Base-by-base conservation (phyloP, 768 basidiomycete species). In the Pulveroboletus frians region DNA sequence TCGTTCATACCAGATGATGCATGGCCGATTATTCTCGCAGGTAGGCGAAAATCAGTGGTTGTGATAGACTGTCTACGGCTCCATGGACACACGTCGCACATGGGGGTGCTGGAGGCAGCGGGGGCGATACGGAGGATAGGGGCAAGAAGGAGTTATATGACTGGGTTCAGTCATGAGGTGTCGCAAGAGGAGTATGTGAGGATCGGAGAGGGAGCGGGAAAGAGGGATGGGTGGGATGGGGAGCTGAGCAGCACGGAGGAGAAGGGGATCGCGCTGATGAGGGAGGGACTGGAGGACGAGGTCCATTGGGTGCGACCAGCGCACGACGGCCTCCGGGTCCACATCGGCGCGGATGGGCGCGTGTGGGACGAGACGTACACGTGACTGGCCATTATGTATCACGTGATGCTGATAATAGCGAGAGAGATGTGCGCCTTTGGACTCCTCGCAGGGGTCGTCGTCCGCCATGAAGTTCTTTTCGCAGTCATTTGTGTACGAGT, bases 11-110 rank as follows among this genome's bases (percentile, higher is more conserved):
- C 92, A 2, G 79, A 85, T 8, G 74, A 79, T 31, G 77, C 81
- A 35, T 90, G 87, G 87, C 59, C 65, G 17, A 57, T 81, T 43
- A 67, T 84, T 44, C 54, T 64, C 30, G 56, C 52, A 13, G 57
- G 53, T 4, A 43, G 49, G 27, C 54, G 49, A 20, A 66, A 65
- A 45, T 73, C 83, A 2, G 75, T 88, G 21, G 73, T 87, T 51
- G 78, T 92, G 42, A 72, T 92, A 34, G 92, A 95, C 65, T 88
- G 88, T 55, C 71, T 95, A 30, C 75, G 80, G 44, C 73, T 89
- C 3, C 60, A 65, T 7, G 62, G 75, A 3, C 88, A 91, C 62
- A 78, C 73, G n/a, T 92, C 89, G 8, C 92, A 95, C 65, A 78
- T 88, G 59, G 88, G 88, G 4, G 59, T 92, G n/a, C 71, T 69